phyloP scores from a whole-genome alignment of 192 early-diverging fungal genomes.

The Rhizoclosmatium sp. region DNA sequence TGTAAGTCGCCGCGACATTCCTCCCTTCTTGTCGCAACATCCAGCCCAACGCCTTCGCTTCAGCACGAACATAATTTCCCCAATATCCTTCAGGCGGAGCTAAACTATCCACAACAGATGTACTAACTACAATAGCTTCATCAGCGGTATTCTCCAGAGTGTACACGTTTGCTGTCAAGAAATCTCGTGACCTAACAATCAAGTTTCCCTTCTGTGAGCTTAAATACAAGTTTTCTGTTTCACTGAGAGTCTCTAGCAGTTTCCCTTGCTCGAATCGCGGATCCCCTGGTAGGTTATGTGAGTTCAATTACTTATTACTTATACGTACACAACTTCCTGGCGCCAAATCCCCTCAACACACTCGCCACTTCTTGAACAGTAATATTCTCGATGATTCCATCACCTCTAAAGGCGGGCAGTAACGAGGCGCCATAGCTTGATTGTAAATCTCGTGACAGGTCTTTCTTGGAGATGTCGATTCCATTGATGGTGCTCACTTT shows the following conservation, averaged over 20 bases:
- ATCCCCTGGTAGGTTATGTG: slow-evolving; percentile 22
- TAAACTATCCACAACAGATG: not conserved
- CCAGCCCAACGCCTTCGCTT: slow-evolving; percentile 29
- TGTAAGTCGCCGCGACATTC: slow-evolving; percentile 21
- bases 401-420: slow-evolving; percentile 27
- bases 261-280: slow-evolving; percentile 33
- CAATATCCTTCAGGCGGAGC: slow-evolving; percentile 10
- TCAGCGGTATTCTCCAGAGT: slow-evolving; percentile 1
- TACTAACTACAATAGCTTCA: slow-evolving; percentile 16
- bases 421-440: not conserved
- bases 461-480: slow-evolving; percentile 4
- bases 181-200: slow-evolving; percentile 21
- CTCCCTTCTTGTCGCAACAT: slow-evolving; percentile 1
- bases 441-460: not conserved
- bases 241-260: slow-evolving; percentile 15
- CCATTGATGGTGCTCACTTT: slow-evolving; percentile 10
- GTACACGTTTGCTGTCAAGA: slow-evolving; percentile 30
- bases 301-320: not conserved
- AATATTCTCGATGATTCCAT: slow-evolving; percentile 19
- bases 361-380: slow-evolving; percentile 32
- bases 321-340: slow-evolving; percentile 13
- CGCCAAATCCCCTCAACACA: slow-evolving; percentile 29
- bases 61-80: not conserved
- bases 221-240: slow-evolving; percentile 15
- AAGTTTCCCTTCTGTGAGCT: slow-evolving; percentile 24